Percentiles rank a stretch among this genome's conserved stretches.
phyloP scores from a whole-genome alignment of 83 land plant species.

The Thuja plicata region DNA sequence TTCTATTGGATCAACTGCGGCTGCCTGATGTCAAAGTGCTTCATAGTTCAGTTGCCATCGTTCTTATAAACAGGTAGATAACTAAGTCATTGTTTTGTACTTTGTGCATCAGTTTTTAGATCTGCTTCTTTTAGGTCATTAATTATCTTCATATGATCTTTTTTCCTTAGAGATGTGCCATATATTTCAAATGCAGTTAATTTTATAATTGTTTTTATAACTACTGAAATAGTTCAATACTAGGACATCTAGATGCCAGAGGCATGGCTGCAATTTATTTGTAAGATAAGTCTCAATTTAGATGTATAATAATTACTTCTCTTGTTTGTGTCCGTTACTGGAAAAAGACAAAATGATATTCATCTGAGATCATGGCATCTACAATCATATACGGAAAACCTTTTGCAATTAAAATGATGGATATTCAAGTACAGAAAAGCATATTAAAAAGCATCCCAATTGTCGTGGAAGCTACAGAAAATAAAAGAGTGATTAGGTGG shows the following conservation, averaged over 20 bases:
- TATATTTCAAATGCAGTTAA: background rate
- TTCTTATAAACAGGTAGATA: conserved; percentile 83
- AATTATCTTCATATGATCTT: background rate
- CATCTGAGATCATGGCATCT: background rate
- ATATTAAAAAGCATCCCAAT: no score
- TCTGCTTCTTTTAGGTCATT: background rate
- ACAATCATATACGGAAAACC: background rate
- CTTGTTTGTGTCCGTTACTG: background rate
- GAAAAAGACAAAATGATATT: background rate
- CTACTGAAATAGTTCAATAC: background rate
- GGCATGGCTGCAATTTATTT: background rate
- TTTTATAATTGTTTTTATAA: background rate
- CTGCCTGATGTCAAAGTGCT: conserved; percentile 63
- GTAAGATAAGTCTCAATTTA: background rate
- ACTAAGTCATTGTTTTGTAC: background rate
- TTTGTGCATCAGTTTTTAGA: background rate
- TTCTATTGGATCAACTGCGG: conserved; percentile 86
- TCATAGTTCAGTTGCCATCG: conserved; percentile 75
- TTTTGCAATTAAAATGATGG: no score
- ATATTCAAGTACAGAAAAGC: no score
- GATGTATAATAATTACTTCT: background rate
- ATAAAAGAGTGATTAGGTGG: no score
- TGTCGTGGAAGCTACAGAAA: no score
- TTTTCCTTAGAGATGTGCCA: background rate
- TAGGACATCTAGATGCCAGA: background rate